Conservation (phyloP, 78 protist genomes). For the Ministeria vibrans region DNA sequence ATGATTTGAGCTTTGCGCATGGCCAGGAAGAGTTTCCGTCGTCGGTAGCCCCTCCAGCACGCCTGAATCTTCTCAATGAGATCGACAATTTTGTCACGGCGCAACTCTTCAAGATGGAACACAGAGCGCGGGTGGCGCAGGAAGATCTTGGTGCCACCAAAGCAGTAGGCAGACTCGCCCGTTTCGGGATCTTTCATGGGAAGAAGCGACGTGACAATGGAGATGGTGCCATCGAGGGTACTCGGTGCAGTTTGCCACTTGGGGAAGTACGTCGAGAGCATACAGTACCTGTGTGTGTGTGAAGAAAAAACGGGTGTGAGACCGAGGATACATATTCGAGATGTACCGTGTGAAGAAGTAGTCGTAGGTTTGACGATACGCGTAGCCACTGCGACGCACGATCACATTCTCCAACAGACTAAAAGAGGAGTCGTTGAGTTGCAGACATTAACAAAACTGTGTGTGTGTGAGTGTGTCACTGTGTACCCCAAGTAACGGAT, state of each 20-base stretch:
- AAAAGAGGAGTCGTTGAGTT: too few species aligned
- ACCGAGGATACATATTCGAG: background rate
- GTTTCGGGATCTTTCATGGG: background rate
- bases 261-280: background rate
- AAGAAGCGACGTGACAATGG: background rate
- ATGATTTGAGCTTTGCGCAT: too few species aligned
- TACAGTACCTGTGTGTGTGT: background rate
- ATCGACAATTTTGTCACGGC: background rate
- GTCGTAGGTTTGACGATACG: constrained; percentile 60
- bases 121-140: background rate
- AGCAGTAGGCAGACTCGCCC: background rate
- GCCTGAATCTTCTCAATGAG: background rate
- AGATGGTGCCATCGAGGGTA: background rate
- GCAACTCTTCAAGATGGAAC: background rate
- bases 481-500: too few species aligned
- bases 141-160: constrained; percentile 8
- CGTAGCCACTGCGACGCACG: constrained; percentile 87
- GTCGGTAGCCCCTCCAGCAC: too few species aligned
- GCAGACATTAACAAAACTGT: too few species aligned
- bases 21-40: too few species aligned
- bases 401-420: constrained; percentile 84
- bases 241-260: background rate
- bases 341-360: constrained; percentile 53
- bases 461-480: too few species aligned
- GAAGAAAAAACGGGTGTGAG: background rate